Evolutionary conservation across 2,329 filamentous ascomycete species (phyloP).

Genomic region (Alternaria novae-zelandiae): DNA sequence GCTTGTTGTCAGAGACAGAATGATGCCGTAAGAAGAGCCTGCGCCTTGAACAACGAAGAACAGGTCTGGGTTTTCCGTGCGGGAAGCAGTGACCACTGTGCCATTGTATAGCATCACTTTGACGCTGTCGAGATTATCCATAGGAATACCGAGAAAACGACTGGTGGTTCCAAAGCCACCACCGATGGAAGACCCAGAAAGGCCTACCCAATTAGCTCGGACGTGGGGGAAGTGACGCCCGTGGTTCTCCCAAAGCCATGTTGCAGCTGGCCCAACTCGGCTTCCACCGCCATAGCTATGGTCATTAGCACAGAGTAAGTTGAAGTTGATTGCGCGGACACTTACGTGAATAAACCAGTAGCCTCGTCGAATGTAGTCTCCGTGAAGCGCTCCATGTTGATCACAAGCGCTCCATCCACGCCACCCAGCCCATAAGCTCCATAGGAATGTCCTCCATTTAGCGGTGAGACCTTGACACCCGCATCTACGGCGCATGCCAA

Average conservation of each 20-base stretch:
- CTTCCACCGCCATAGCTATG: slow-evolving; percentile 21
- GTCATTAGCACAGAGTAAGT: neutral
- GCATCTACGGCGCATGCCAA: slow-evolving; percentile 18
- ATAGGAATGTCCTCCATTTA: slow-evolving; percentile 24
- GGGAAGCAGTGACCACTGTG: slow-evolving; percentile 25
- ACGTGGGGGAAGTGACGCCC: slow-evolving; percentile 26
- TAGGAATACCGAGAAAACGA: slow-evolving; percentile 20
- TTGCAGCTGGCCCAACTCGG: slow-evolving; percentile 20
- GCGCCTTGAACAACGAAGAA: slow-evolving; percentile 31
- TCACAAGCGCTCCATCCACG: slow-evolving; percentile 15
- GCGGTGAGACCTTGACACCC: slow-evolving; percentile 15
- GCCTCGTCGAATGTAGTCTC: slow-evolving; percentile 13
- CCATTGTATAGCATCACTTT: slow-evolving; percentile 23
- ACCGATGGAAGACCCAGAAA: slow-evolving; percentile 20
- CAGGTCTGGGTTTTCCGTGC: slow-evolving; percentile 22
- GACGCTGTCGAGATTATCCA: slow-evolving; percentile 23
- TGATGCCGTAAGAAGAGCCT: slow-evolving; percentile 22
- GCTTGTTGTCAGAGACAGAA: slow-evolving; percentile 18
- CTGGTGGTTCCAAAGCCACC: slow-evolving; percentile 23
- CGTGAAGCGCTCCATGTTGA: slow-evolving; percentile 21
- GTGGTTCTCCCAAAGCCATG: slow-evolving; percentile 25
- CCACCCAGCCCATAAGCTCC: slow-evolving; percentile 23
- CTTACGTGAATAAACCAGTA: slow-evolving; percentile 10
- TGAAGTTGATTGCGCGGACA: rapidly evolving
- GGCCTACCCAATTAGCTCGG: slow-evolving; percentile 19